These are phyloP conservation scores for Puccinia polysora DNA, from an alignment of 1,284 basidiomycete species.

Conservation along the genomic window DNA sequence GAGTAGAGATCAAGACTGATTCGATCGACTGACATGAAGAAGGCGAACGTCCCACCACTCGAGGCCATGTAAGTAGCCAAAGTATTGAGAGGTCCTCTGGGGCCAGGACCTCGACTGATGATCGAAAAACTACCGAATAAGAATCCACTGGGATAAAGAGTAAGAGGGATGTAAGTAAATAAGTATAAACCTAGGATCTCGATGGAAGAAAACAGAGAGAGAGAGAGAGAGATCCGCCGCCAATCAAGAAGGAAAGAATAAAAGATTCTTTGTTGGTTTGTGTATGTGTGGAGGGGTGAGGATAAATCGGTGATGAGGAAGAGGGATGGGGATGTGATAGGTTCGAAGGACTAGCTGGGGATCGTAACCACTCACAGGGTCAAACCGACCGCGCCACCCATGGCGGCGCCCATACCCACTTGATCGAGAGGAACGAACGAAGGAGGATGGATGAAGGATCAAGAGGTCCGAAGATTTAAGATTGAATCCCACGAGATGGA, in stretches of 20 bases:
- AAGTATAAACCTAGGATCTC: not conserved
- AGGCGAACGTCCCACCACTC: slow-evolving; percentile 43
- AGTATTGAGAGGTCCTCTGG: slow-evolving; percentile 33
- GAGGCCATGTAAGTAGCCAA: slow-evolving; percentile 41
- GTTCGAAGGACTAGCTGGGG: no score
- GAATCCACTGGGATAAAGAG: slow-evolving; percentile 21
- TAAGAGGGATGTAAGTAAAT: not conserved
- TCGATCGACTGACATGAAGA: slow-evolving; percentile 41
- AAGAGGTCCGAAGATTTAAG: no score
- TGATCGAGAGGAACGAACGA: not conserved
- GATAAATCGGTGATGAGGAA: not conserved
- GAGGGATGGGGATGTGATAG: not conserved
- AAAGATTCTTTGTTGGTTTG: not conserved
- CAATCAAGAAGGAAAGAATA: not conserved
- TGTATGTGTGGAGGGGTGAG: not conserved
- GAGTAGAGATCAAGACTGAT: not conserved
- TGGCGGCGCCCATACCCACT: slow-evolving; percentile 43
- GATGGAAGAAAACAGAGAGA: not conserved
- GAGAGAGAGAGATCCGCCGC: not conserved
- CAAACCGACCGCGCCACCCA: slow-evolving; percentile 41
- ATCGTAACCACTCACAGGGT: slow-evolving; percentile 33
- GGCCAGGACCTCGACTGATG: slow-evolving; percentile 36
- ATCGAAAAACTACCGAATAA: slow-evolving; percentile 34
- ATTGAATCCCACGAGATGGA: no score
- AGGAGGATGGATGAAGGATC: no score